Evolutionary conservation across 768 basidiomycete species (phyloP), one percentile per base, ranked within the genome.

Genomic region (Suillus luteus): DNA sequence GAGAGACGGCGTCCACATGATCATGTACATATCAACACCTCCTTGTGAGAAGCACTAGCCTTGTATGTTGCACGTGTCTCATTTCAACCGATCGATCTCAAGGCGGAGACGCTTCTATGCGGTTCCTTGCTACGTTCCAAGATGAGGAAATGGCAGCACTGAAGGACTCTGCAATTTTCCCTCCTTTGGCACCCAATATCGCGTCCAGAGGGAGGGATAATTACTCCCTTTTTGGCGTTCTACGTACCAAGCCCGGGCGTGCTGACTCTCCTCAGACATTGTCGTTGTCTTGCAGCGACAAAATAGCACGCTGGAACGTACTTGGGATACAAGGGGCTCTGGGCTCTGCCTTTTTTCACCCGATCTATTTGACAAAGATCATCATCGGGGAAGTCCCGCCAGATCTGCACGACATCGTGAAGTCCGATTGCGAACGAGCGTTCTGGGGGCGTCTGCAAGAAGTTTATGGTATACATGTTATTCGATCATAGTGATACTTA

Each of bases 251-350:
- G 71, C 96, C 96, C 6, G 96, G 95, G 2, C 86, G 96, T 60
- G 91, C 93, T 0, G 96, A 99, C 71, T 90, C 95, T 0, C 88
- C 88, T 0, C 87, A 87, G 0, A 93, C 96, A 1, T 73, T 85
- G 0, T 93, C 85, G 70, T 92, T 97, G 89, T 93, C 95, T 0
- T 99, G 96, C 76, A 93, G 91, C 67, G 96, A 99, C 73, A 99
- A 99, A 76, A 89, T 99, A 48, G 93, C 94, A 0, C 77, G 84
- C 5, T 99, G 95, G 95, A 86, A 82, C 61, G 84, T 90, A 0
- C 78, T 94, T 4, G 96, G 96, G 0, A 80, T 96, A 31, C 94
- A 96, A 71, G 96, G 96, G 3, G 89, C 92, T 1, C 78, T 97
- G 55, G 84, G 85, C 2, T 82, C 87, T 6, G 76, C 64, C 17